Base-by-base conservation (phyloP, 2,329 filamentous ascomycete species). In the Ophiostoma australiae region DNA sequence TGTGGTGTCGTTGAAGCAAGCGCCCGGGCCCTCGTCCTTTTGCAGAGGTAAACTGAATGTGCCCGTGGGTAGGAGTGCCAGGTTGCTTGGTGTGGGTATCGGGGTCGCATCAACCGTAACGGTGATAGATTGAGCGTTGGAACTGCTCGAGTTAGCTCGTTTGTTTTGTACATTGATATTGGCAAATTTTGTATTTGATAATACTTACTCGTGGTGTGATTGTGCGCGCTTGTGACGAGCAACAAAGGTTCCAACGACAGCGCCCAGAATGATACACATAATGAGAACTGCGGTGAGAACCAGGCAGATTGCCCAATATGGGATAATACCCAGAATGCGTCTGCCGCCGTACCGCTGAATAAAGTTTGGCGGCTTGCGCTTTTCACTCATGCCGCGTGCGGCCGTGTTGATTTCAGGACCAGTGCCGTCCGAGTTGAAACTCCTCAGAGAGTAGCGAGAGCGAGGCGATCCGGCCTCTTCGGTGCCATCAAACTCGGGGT, bases 401-500 rank as follows among this genome's bases (percentile, higher is more conserved):
- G 83, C 84, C 1, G 81, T 82, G 74, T 87, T 87, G 73, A 88
- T 83, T 48, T 85, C 82, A 69, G 86, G 84, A 61, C 83, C 81
- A 73, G 85, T 89, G 8, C 75, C 78, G 5, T 86, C 84, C 2
- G 78, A 86, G 5, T 77, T 78, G 58, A 84, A 82, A 74, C 86
- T 89, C 55, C 84, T 79, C 1, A 84, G 79, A 0, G 85, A 87
- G 67, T 83, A 82, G 7, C 83, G 82, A 17, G 86, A 85, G 35
- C 81, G 81, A 35, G 83, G 82, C 6, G 82, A 81, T 66, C 82
- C 81, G 1, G 88, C 78, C 68, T 88, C 84, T 63, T 87, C 87
- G 4, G 81, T 82, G 1, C 87, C 87, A 17, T 86, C 83, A 77
- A 88, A 90, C 74, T 89, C 87, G 0, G 87, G 88, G 72, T 90